These are phyloP conservation scores for Ascochyta koolunga DNA, from an alignment of 2,329 filamentous ascomycete species.

Conservation along the genomic window DNA sequence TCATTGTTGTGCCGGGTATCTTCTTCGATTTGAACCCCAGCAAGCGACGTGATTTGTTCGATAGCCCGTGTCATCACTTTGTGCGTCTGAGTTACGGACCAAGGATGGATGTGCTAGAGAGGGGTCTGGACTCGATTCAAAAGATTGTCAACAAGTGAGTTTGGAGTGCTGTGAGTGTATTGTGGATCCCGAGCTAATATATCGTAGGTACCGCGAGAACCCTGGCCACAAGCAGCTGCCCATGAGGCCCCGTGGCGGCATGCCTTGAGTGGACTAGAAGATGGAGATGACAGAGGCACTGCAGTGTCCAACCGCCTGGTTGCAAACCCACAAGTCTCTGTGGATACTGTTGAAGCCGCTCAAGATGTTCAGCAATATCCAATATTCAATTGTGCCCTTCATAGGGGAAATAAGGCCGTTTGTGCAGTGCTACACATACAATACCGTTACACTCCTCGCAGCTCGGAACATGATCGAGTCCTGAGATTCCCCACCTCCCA, in stretches of 20 bases:
- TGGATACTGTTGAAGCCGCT: too few relatives aligned
- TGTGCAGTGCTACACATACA: too few relatives aligned
- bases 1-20: slow-evolving; percentile 95
- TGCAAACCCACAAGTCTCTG: too few relatives aligned
- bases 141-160: slow-evolving; percentile 50
- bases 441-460: too few relatives aligned
- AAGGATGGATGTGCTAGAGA: slow-evolving; percentile 48
- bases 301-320: too few relatives aligned
- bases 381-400: too few relatives aligned
- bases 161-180: neutral
- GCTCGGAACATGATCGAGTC: too few relatives aligned
- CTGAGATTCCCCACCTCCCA: too few relatives aligned
- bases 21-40: slow-evolving; percentile 97
- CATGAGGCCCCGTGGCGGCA: slow-evolving; percentile 12
- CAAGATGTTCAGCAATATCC: too few relatives aligned
- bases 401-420: too few relatives aligned
- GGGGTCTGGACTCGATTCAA: slow-evolving; percentile 50
- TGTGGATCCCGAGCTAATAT: neutral
- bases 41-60: slow-evolving; percentile 87
- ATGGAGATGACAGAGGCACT: too few relatives aligned
- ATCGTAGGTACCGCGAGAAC: slow-evolving; percentile 13
- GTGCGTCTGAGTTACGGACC: slow-evolving; percentile 51
- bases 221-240: slow-evolving; percentile 12
- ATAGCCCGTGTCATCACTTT: slow-evolving; percentile 81
- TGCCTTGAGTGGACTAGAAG: neutral